phyloP scores from a whole-genome alignment of 768 basidiomycete species.

The Pholiota molesta region DNA sequence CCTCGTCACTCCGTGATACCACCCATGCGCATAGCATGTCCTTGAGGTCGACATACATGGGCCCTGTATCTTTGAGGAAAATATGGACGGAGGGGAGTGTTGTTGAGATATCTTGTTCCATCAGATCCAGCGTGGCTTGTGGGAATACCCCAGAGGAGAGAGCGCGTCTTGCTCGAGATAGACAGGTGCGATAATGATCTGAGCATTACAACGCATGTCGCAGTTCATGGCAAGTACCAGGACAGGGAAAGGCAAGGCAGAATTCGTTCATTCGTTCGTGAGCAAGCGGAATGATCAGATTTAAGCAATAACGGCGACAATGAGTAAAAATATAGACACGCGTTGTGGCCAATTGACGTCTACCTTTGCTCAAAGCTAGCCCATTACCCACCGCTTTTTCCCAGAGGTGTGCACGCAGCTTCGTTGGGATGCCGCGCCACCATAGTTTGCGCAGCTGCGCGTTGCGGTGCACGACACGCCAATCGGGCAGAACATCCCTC shows the following conservation, averaged over 20 bases:
- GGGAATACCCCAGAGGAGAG: slow-evolving; percentile 70
- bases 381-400: slow-evolving; percentile 84
- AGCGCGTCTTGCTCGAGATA: slow-evolving; percentile 74
- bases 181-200: slow-evolving; percentile 77
- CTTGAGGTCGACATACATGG: slow-evolving; percentile 79
- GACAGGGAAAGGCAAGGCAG: not conserved
- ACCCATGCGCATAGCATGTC: slow-evolving; percentile 90
- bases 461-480: slow-evolving; percentile 73
- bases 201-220: slow-evolving; percentile 2
- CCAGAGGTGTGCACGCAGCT: slow-evolving; percentile 82
- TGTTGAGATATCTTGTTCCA: slow-evolving; percentile 74
- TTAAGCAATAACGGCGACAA: slow-evolving; percentile 5
- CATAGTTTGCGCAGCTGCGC: slow-evolving; percentile 70
- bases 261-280: not conserved
- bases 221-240: not conserved
- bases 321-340: slow-evolving; percentile 10
- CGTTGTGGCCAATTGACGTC: not conserved
- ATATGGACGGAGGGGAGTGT: slow-evolving; percentile 82
- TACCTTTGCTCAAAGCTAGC: slow-evolving; percentile 81
- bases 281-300: not conserved
- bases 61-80: slow-evolving; percentile 76
- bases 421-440: slow-evolving; percentile 89
- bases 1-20: slow-evolving; percentile 82
- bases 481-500: slow-evolving; percentile 78
- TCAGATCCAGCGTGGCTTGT: slow-evolving; percentile 54